Base-by-base conservation (phyloP, 352 stramenopile species). In the Halophytophthora batemanensis region DNA sequence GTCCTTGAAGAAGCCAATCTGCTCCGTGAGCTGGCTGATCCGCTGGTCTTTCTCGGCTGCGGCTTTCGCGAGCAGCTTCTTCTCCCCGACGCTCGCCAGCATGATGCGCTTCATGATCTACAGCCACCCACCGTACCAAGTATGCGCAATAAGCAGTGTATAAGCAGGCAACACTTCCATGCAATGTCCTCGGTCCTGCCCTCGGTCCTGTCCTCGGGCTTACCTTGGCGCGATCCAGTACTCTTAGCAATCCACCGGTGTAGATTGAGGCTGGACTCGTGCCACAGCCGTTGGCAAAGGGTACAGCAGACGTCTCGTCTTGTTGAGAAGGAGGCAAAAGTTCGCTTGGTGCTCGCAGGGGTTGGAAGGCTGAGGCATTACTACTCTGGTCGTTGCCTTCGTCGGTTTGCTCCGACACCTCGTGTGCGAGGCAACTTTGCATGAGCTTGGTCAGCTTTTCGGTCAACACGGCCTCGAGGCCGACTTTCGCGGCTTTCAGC, bases 1-100 rank as follows among this genome's bases (percentile, higher is more conserved):
- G 35, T 88, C 77, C 52, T 85, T 90, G 56, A 86, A 90, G 23
- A 86, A 66, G 4, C 58, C 47, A 14, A 87, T 57, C 45, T 90
- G 70, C 44, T 87, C 71, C 0, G 59, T 56, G 7, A 87, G 38
- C 22, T 67, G 49, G 2, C 22, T 53, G 0, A 83, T 21, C 17
- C 74, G 48, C n/a, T 50, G 46, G 12, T 81, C 59, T 23, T 74
- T 66, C 11, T 71, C 50, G 1, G 56, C 38, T 14, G 77, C 53
- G 10, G 45, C 14, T 23, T 68, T 59, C 2, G 49, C 22, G 12
- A 90, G 47, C 12, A 50, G 25, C 5, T 58, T 59, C 36, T 75
- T 71, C 54, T 90, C 69, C 2, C 65, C 66, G 6, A 50, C 59
- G n/a, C 65, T 45, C 4, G 70, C 68, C 2, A 87, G 31, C 21